These are phyloP conservation scores for Grigorovia yakushimaensis DNA, from an alignment of 805 yeast genomes.

Conservation along the genomic window DNA sequence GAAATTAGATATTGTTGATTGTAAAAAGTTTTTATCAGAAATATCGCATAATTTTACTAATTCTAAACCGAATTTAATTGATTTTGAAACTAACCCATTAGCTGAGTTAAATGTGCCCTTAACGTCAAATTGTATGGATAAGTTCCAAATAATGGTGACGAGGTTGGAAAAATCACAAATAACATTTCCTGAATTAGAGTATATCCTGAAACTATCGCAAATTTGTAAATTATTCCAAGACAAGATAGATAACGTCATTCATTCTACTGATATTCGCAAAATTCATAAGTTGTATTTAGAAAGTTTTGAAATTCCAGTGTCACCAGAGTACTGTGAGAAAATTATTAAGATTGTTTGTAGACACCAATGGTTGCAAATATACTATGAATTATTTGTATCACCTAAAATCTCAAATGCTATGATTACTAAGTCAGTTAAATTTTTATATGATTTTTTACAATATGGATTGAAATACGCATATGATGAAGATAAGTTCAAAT, in stretches of 20 bases:
- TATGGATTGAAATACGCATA: constrained; percentile 17
- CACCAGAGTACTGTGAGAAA: constrained; percentile 7
- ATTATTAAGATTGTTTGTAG: constrained; percentile 9
- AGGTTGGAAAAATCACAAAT: background rate
- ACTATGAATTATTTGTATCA: constrained; percentile 10
- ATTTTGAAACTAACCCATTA: constrained; percentile 1
- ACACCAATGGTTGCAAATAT: constrained; percentile 16
- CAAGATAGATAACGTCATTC: constrained; percentile 35
- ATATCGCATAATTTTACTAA: background rate
- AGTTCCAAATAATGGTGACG: background rate
- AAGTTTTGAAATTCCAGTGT: constrained; percentile 10
- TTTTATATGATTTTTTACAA: constrained; percentile 10
- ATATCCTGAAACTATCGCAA: background rate
- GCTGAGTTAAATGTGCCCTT: background rate
- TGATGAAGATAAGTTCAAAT: constrained; percentile 12
- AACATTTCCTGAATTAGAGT: constrained; percentile 2
- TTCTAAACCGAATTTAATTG: background rate
- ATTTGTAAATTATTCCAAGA: background rate
- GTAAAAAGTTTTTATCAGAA: background rate
- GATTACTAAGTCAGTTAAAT: constrained; percentile 6
- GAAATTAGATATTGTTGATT: background rate
- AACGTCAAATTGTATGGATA: background rate
- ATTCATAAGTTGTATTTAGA: constrained; percentile 1
- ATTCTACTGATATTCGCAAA: constrained; percentile 1
- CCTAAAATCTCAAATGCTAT: background rate